Base-by-base conservation (phyloP, 2,329 filamentous ascomycete genomes). In the Rhytidhysteron rufulum region DNA sequence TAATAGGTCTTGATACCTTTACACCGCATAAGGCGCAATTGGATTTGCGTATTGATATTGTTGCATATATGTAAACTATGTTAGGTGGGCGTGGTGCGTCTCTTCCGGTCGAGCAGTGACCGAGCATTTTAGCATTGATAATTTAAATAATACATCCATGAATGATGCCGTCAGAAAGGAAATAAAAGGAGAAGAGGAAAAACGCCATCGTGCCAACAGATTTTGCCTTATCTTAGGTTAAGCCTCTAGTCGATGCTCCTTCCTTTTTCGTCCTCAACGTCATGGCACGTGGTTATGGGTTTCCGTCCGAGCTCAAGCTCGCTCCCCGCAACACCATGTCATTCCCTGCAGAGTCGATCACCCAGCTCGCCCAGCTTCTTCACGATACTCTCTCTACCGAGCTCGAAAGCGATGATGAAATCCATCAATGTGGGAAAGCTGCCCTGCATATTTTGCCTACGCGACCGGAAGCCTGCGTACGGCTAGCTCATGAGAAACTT, bases 401-500 rank as follows among this genome's bases (percentile, higher is more conserved):
- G 9, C 19, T 37, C 22, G 9, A 15, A 10, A 11, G 9, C 25
- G 25, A 37, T 13, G 58, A 62, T 32, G 19, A 49, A 4, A 67
- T 74, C 13, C 49, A 59, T 20, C 53, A 56, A 27, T 74, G 71
- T 48, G 71, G 72, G 17, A 43, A 55, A 24, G 63, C 70, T 4
- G 55, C 65, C 4, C 50, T 72, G 6, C 38, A 41, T 2, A 53
- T 72, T 13, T 55, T 75, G 8, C 39, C 48, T 15, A 37, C 22
- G 10, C 55, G 65, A 10, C 63, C 71, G 5, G 58, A 76, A 25
- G 77, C 85, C 41, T 62, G 85, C 13, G 63, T 80, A 4, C 68
- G 71, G 6, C 64, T 85, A 11, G 78, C 83, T 0, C 80, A 81
- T 40, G 69, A 77, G 31, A 84, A 81, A 48, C 78, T 91, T 45